Conservation (phyloP, 495 filamentous ascomycete species). For the Thermothielavioides terrestris region DNA sequence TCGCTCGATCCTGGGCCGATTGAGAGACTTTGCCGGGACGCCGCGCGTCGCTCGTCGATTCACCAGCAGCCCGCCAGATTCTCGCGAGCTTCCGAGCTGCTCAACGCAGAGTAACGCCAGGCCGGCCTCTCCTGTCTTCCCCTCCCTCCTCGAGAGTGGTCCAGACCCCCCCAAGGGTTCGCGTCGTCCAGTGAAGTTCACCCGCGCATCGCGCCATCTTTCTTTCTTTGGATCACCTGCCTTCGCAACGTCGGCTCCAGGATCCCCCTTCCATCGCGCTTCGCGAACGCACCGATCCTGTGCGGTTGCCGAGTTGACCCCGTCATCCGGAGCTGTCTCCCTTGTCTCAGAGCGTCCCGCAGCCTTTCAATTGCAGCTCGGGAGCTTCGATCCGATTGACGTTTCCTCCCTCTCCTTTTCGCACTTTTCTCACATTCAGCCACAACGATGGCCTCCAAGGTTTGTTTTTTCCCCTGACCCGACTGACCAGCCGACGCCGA, state of each 20-base stretch:
- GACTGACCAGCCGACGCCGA: background rate
- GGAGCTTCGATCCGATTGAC: background rate
- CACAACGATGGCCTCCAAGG: conserved; percentile 16
- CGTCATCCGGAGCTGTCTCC: background rate
- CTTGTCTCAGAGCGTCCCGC: background rate
- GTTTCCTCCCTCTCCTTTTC: background rate
- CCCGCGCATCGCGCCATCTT: background rate
- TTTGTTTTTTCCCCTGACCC: background rate
- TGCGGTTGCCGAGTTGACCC: conserved; percentile 6
- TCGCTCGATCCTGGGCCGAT: background rate
- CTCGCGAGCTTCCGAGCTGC: background rate
- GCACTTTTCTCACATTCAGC: conserved; percentile 1
- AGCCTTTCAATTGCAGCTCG: conserved; percentile 1
- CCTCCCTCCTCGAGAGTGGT: too few relatives aligned
- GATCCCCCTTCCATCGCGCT: conserved; percentile 7
- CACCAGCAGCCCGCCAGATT: background rate
- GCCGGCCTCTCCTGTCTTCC: too few relatives aligned
- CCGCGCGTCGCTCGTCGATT: background rate
- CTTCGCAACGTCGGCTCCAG: background rate
- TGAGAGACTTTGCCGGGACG: background rate
- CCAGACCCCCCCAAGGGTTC: too few relatives aligned
- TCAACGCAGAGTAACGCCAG: too few relatives aligned
- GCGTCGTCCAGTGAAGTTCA: too few relatives aligned
- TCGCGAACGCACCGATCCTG: conserved; percentile 2
- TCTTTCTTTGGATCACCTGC: background rate